Conservation (phyloP, 148 eudicot genomes). For the Spergularia marina region DNA sequence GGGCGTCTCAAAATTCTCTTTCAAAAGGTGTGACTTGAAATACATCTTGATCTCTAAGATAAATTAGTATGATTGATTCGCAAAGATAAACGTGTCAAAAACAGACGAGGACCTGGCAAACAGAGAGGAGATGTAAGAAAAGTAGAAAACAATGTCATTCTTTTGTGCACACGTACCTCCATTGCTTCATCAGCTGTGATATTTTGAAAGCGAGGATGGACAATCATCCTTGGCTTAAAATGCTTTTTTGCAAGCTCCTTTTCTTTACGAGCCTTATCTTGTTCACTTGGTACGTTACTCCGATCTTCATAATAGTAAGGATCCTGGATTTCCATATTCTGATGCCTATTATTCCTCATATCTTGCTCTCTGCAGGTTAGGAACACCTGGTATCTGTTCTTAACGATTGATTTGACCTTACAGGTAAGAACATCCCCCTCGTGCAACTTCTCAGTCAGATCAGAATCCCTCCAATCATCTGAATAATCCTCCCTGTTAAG, state of each 20-base stretch:
- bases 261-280: constrained; percentile 76
- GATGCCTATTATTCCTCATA: constrained; percentile 54
- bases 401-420: constrained; percentile 62
- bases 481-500: constrained; percentile 72
- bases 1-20: not conserved
- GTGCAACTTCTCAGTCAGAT: constrained; percentile 78
- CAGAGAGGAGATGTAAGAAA: constrained; percentile 6
- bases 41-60: not conserved
- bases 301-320: constrained; percentile 83
- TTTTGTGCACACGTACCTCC: constrained; percentile 49
- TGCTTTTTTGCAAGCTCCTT: constrained; percentile 88
- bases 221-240: constrained; percentile 89
- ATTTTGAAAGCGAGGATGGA: constrained; percentile 91
- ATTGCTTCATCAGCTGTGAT: constrained; percentile 91
- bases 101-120: not conserved
- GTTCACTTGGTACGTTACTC: constrained; percentile 47
- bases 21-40: not conserved
- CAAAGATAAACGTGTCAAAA: not conserved
- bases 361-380: constrained; percentile 78
- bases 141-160: not conserved
- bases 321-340: constrained; percentile 47
- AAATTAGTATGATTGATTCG: not conserved
- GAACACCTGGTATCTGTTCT: constrained; percentile 72
- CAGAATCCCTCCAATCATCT: constrained; percentile 83
- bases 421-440: constrained; percentile 88